These are phyloP conservation scores for Alternaria dauci DNA, from an alignment of 2,329 filamentous ascomycete species.

Conservation along the genomic window DNA sequence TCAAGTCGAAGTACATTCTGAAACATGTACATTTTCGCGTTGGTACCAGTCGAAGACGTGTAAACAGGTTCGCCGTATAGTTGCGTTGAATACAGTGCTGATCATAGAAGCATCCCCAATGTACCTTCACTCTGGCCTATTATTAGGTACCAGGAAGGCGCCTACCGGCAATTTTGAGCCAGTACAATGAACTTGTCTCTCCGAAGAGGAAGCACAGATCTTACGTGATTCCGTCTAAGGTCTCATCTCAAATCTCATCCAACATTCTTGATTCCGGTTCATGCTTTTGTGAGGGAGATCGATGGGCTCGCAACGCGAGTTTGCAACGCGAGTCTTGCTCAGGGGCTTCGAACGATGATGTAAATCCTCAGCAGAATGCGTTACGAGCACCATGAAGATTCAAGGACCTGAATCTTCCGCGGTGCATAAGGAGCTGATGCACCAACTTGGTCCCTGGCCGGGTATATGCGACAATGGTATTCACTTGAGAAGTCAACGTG, in stretches of 20 bases:
- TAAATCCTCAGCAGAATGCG: neutral
- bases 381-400: neutral
- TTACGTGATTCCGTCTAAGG: neutral
- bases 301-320: neutral
- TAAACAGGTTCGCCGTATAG: neutral
- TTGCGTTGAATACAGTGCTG: neutral
- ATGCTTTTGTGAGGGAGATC: neutral
- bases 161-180: neutral
- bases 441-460: neutral
- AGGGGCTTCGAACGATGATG: too few relatives aligned
- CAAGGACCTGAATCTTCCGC: neutral
- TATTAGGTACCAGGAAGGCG: neutral
- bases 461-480: neutral
- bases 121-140: neutral
- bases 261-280: neutral
- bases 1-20: neutral
- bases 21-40: neutral
- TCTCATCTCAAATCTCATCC: neutral
- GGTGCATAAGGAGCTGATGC: neutral
- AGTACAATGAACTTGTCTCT: neutral
- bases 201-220: neutral
- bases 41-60: neutral
- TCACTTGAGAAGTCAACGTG: neutral
- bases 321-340: neutral
- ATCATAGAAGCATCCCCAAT: neutral